Base-by-base conservation (phyloP, 2,329 filamentous ascomycete genomes). In the Aphanoascus verrucosus region DNA sequence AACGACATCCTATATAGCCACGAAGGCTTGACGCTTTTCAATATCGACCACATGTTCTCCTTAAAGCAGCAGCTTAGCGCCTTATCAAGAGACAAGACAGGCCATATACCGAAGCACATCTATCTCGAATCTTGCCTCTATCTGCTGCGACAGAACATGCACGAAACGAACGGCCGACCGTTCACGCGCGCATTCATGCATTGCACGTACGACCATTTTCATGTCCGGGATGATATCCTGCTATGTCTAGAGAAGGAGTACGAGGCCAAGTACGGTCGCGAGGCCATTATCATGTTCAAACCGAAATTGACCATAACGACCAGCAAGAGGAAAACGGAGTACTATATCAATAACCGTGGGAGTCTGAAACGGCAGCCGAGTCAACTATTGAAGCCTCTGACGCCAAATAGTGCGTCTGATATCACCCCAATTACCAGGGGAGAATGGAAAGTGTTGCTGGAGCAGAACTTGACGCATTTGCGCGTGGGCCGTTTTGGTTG, bases 31-130 rank as follows among this genome's bases (percentile, higher is more conserved):
- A 72, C 71, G 0, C 57, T 74, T 6, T 62, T 74, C 9, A 72
- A 67, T 51, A 69, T 73, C 57, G 71, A 74, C 60, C 69, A 70
- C 38, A 69, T 73, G 53, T 72, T 72, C 54, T 72, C 67, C 12
- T 66, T 74, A 56, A 74, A 74, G 55, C 68, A 68, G 31, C 63
- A 69, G 14, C 64, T 74, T 6, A 70, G 66, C 53, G 63, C 69
- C 5, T 63, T 73, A 11, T 69, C 70, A 3, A 58, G 54, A 15
- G 52, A 58, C 37, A 59, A 57, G 12, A 62, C 60, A n/a, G 46
- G 48, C 2, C 60, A 61, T 44, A 62, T 62, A n/a, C 58, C 61
- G 17, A 62, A 65, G 3, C 64, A 68, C 11, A 60, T 65, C 14
- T 69, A 65, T 57, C 62, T 72, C 52, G 61, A 62, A 14, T 71